Percentiles rank a stretch among this genome's conserved stretches.
Evolutionary conservation across 2,329 filamentous ascomycete genomes (phyloP).

Genomic region (Aspergillus tamarii): DNA sequence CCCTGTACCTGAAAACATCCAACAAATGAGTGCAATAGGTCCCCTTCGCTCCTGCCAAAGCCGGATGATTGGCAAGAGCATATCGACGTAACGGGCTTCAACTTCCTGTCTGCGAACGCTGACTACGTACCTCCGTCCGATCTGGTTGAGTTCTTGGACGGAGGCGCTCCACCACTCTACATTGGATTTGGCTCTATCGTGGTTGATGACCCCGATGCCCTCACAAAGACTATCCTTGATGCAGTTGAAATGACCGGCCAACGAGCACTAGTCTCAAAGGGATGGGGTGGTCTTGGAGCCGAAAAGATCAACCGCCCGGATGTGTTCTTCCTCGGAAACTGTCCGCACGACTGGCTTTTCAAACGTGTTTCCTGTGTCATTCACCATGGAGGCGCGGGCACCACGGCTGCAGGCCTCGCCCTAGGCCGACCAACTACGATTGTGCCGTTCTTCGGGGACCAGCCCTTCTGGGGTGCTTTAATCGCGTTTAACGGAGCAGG

Average conservation of each 20-base stretch:
- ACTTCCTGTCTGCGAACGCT: conserved; percentile 70
- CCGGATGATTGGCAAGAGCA: conserved; percentile 74
- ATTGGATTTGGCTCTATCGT: conserved; percentile 83
- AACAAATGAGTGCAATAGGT: conserved; percentile 43
- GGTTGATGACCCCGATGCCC: conserved; percentile 70
- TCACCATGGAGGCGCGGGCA: conserved; percentile 84
- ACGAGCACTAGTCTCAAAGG: conserved; percentile 79
- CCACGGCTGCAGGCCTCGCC: conserved; percentile 78
- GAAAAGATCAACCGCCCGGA: conserved; percentile 68
- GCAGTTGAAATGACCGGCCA: conserved; percentile 67
- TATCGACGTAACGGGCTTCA: conserved; percentile 74
- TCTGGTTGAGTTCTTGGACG: conserved; percentile 65
- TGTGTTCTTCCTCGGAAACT: conserved; percentile 79
- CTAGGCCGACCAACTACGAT: conserved; percentile 77
- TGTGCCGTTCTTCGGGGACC: conserved; percentile 83
- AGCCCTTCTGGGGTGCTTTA: conserved; percentile 81
- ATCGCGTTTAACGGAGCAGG: conserved; percentile 71
- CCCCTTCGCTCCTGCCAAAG: conserved; percentile 73
- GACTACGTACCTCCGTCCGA: conserved; percentile 66
- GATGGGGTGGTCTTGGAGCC: conserved; percentile 79
- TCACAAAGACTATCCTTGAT: conserved; percentile 73
- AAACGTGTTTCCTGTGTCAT: conserved; percentile 76
- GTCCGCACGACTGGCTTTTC: conserved; percentile 86
- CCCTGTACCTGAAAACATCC: background rate
- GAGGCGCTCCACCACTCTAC: conserved; percentile 72